A percentile compares a stretch with the other conserved stretches of the same genome.
These are phyloP conservation scores for Phlyctochytrium bullatum DNA, from an alignment of 192 early-diverging fungal species.

Conservation along the genomic window DNA sequence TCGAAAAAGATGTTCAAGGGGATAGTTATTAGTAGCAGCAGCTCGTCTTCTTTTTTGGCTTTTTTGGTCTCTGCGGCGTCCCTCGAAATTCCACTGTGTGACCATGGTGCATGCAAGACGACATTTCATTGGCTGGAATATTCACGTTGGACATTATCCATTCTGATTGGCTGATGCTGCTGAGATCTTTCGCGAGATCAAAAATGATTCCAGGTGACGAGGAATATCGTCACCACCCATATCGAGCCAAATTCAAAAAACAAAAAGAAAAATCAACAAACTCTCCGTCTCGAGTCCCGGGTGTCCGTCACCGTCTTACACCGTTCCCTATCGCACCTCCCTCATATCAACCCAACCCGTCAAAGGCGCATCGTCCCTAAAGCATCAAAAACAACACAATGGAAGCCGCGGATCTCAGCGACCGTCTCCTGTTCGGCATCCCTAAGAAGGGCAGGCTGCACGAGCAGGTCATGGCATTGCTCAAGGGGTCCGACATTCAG, in stretches of 20 bases:
- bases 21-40: not conserved
- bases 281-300: not conserved
- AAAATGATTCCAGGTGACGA: no score
- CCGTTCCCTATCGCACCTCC: not conserved
- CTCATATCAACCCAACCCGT: not conserved
- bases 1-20: not conserved
- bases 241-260: no score
- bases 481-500: conserved; percentile 90
- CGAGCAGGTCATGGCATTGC: conserved; percentile 79
- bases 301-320: not conserved
- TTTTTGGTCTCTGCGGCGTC: no score
- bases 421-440: conserved; percentile 83
- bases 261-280: no score
- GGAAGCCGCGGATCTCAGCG: conserved; percentile 40
- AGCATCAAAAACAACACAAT: conserved; percentile 15
- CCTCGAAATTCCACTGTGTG: no score
- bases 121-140: no score
- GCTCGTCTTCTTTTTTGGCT: not conserved
- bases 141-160: no score
- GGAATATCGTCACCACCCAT: no score
- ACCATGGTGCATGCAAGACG: no score
- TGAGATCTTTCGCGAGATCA: no score
- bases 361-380: not conserved
- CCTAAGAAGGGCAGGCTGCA: conserved; percentile 98
- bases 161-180: no score